Evolutionary conservation across 805 yeast genomes (phyloP), one percentile per base, ranked within the genome.

Genomic region (Phaffomyces opuntiae): DNA sequence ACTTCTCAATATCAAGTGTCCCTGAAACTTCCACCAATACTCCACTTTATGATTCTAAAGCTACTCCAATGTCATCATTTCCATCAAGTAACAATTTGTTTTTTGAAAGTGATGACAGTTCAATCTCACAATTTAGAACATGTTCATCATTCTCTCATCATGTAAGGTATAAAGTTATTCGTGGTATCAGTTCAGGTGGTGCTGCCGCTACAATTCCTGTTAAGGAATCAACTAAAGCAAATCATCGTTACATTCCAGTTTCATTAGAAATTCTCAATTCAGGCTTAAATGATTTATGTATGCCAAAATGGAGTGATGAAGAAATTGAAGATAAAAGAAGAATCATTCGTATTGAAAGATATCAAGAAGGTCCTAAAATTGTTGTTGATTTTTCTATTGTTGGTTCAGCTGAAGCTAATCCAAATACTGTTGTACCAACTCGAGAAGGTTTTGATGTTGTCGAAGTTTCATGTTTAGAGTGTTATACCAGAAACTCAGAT

Each of bases 161-260:
- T 12, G 8, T 4, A 26, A 48, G 45, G 32, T 75, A 66, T 52
- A 67, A 74, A 33, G 72, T 79, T 5, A 67, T 77, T 8, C 65
- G 85, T 49, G 84, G 84, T 13, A 63, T 77, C 7, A 72, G 77
- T 31, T 77, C 81, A 4, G 83, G 84, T 19, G 83, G 83, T 0
- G 65, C 76, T 32, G 65, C 71, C 13, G 73, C 80, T 1, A 69
- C 74, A 45, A 21, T 21, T 21, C 83, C 83, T 3, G 83, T 83
- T 24, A 73, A 69, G 49, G 43, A 42, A 13, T 43, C 38, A 8
- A 59, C 64, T 27, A 51, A 66, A 8, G 54, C 64, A 9, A 52
- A 54, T 19, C 56, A 56, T 38, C 52, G 61, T 36, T 69, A 57
- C 53, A 50, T 65, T 5, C 80, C 80, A n/a, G 81, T 76, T 33